Evolutionary conservation across 495 filamentous ascomycete species (phyloP).

Genomic region (Clavariopsis aquatica): DNA sequence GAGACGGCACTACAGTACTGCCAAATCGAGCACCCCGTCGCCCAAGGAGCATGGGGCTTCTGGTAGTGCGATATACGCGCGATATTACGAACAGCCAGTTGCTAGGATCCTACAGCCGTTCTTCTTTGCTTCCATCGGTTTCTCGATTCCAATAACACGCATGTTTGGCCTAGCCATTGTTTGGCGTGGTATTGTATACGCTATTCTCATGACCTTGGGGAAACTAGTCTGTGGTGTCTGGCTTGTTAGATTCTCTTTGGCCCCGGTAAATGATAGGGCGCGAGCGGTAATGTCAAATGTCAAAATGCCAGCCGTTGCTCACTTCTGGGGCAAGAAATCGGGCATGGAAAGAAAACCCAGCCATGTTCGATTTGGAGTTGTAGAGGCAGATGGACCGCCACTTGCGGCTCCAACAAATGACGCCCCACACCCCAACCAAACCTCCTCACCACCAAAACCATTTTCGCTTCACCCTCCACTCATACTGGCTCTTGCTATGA

Average conservation of each 20-base stretch:
- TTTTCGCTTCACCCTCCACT: slow-evolving; percentile 61
- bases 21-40: background rate
- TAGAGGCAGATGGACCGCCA: background rate
- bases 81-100: slow-evolving; percentile 57
- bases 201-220: slow-evolving; percentile 65
- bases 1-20: background rate
- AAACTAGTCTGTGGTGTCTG: slow-evolving; percentile 67
- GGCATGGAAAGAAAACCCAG: background rate
- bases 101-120: slow-evolving; percentile 64
- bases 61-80: slow-evolving; percentile 53
- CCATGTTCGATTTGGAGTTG: background rate
- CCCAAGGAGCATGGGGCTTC: slow-evolving; percentile 12
- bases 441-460: slow-evolving; percentile 45
- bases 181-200: slow-evolving; percentile 73
- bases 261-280: background rate
- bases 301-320: slow-evolving; percentile 18
- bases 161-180: slow-evolving; percentile 65
- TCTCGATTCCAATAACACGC: slow-evolving; percentile 71
- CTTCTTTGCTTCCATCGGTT: slow-evolving; percentile 82
- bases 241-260: slow-evolving; percentile 55
- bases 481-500: slow-evolving; percentile 66
- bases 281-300: background rate
- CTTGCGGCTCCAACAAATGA: background rate
- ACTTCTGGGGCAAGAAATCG: slow-evolving; percentile 34
- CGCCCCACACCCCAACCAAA: background rate